phyloP scores from a whole-genome alignment of 495 filamentous ascomycete genomes.

The Hyaloscypha variabilis region DNA sequence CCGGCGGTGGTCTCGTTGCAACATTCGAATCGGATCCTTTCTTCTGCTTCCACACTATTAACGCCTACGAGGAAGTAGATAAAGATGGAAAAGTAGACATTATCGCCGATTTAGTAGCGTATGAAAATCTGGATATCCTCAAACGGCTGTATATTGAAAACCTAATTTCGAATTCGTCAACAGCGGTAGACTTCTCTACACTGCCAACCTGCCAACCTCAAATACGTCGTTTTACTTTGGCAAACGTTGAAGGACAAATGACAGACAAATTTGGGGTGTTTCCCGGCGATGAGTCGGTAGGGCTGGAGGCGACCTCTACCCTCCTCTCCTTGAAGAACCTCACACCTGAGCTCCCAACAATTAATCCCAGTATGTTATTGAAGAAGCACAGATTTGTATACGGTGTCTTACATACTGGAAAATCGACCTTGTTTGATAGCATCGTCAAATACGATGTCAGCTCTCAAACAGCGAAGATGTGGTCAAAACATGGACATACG shows the following conservation, averaged over 20 bases:
- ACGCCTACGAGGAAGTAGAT: conserved; percentile 65
- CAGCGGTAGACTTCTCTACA: conserved; percentile 3
- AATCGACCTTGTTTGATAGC: conserved; percentile 64
- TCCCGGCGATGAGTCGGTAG: background rate
- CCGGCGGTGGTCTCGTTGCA: conserved; percentile 56
- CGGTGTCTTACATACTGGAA: conserved; percentile 54
- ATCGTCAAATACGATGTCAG: conserved; percentile 69
- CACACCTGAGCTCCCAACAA: conserved; percentile 61
- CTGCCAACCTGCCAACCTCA: conserved; percentile 4
- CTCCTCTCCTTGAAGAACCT: background rate
- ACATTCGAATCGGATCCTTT: conserved; percentile 61
- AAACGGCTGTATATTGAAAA: conserved; percentile 62
- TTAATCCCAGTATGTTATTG: conserved; percentile 61
- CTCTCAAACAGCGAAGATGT: conserved; percentile 49
- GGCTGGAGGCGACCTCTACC: too few species aligned
- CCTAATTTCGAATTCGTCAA: conserved; percentile 37
- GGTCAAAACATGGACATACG: conserved; percentile 63
- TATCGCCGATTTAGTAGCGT: conserved; percentile 58
- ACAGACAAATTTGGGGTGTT: too few species aligned
- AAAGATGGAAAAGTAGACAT: conserved; percentile 46
- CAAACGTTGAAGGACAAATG: conserved; percentile 16
- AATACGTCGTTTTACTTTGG: conserved; percentile 8
- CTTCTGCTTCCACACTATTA: conserved; percentile 78
- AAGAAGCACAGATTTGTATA: conserved; percentile 67
- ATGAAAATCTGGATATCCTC: conserved; percentile 57